phyloP scores from a whole-genome alignment of 2,329 filamentous ascomycete genomes.

The Arthroderma sp. region DNA sequence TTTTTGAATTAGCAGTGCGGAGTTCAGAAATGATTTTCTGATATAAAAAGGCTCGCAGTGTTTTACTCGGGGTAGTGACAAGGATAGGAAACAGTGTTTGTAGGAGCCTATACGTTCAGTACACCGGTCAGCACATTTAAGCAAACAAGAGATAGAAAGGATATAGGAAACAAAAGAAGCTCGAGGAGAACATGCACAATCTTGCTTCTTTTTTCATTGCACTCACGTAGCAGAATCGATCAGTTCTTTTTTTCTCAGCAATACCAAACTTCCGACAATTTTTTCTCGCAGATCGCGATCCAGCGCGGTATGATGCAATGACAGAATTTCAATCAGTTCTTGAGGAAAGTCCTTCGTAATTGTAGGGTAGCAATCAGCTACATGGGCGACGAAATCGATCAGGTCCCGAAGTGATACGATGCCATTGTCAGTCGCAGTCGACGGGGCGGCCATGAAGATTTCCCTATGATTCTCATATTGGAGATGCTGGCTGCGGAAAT shows the following conservation, averaged over 20 bases:
- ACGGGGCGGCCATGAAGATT: slow-evolving; percentile 76
- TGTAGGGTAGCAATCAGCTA: slow-evolving; percentile 82
- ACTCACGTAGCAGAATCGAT: slow-evolving; percentile 61
- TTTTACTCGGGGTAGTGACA: slow-evolving; percentile 82
- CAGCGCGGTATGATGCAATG: slow-evolving; percentile 67
- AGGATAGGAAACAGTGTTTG: slow-evolving; percentile 92
- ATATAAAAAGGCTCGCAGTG: slow-evolving; percentile 69
- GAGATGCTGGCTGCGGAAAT: slow-evolving; percentile 75
- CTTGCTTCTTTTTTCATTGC: too few relatives aligned
- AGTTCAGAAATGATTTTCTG: slow-evolving; percentile 86
- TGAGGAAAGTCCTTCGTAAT: slow-evolving; percentile 64
- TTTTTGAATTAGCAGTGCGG: slow-evolving; percentile 71
- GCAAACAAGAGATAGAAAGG: not conserved
- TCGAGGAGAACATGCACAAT: too few relatives aligned
- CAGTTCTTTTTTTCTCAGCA: slow-evolving; percentile 81
- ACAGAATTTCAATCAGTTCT: slow-evolving; percentile 69
- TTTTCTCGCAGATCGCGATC: slow-evolving; percentile 84
- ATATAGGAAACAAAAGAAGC: not conserved
- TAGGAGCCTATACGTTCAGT: slow-evolving; percentile 40
- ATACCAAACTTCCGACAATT: slow-evolving; percentile 76
- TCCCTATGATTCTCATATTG: slow-evolving; percentile 87
- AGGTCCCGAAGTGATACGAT: slow-evolving; percentile 78
- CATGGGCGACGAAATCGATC: slow-evolving; percentile 86
- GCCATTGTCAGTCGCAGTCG: slow-evolving; percentile 62
- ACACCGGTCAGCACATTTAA: slow-evolving; percentile 1